These are phyloP conservation scores for Osmozyma mogii DNA, from an alignment of 805 yeast genomes.

Conservation along the genomic window DNA sequence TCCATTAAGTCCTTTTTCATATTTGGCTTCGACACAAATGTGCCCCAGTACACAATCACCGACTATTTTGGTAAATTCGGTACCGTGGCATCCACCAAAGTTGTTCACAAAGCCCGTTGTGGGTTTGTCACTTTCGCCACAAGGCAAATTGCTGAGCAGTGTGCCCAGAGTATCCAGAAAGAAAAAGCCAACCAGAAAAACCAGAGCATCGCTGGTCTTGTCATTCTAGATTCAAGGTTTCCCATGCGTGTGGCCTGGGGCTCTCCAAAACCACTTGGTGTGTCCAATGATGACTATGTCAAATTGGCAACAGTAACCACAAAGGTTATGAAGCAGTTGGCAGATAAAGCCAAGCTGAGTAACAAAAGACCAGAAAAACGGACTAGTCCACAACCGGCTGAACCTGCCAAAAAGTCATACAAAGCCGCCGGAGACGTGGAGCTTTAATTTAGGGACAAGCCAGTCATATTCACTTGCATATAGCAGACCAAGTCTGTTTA, in stretches of 20 bases:
- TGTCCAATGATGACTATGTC: constrained; percentile 34
- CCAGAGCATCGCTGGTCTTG: constrained; percentile 23
- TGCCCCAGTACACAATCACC: constrained; percentile 56
- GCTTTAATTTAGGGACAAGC: too few relatives aligned
- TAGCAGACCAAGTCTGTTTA: too few relatives aligned
- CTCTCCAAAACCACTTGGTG: constrained; percentile 34
- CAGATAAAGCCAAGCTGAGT: constrained; percentile 21
- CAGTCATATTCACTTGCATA: too few relatives aligned
- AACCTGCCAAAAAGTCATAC: too few relatives aligned
- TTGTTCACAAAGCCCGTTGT: constrained; percentile 52
- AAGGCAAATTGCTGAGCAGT: constrained; percentile 43
- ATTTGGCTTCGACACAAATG: constrained; percentile 61
- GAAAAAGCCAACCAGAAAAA: constrained; percentile 20
- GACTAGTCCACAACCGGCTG: too few relatives aligned
- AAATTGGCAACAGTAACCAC: constrained; percentile 44
- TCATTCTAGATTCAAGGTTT: constrained; percentile 22
- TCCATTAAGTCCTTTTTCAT: constrained; percentile 56
- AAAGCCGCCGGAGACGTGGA: too few relatives aligned
- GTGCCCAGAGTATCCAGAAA: constrained; percentile 16
- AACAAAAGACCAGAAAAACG: background rate
- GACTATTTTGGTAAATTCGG: constrained; percentile 43
- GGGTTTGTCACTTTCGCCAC: constrained; percentile 54
- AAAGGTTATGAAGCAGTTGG: constrained; percentile 46
- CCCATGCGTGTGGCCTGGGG: constrained; percentile 56
- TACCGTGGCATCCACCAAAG: constrained; percentile 37